These are phyloP conservation scores for Exophiala calicioides DNA, from an alignment of 2,329 filamentous ascomycete genomes.

Conservation along the genomic window DNA sequence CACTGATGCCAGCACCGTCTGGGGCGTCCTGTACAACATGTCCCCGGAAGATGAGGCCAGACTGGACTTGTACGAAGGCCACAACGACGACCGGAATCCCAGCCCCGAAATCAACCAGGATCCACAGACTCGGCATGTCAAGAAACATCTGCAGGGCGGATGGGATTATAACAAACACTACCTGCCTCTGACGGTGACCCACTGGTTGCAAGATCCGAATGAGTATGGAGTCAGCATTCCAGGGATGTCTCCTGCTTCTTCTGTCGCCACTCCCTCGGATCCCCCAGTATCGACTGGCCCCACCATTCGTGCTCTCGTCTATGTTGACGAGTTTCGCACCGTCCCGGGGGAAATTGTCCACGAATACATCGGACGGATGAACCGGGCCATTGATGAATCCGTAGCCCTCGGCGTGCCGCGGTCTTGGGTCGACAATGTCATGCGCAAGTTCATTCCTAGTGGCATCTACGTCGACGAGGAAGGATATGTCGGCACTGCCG, in stretches of 20 bases:
- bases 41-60: slow-evolving; percentile 38
- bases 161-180: slow-evolving; percentile 34
- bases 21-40: slow-evolving; percentile 46
- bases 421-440: slow-evolving; percentile 40
- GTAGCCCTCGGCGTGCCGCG: slow-evolving; percentile 36
- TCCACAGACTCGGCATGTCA: slow-evolving; percentile 20
- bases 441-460: slow-evolving; percentile 41
- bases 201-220: slow-evolving; percentile 24
- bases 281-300: slow-evolving; percentile 3
- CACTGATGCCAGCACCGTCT: slow-evolving; percentile 34
- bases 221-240: slow-evolving; percentile 23
- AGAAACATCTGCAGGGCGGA: slow-evolving; percentile 23
- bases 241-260: slow-evolving; percentile 1
- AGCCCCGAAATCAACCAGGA: slow-evolving; percentile 22
- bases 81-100: slow-evolving; percentile 25
- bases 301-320: slow-evolving; percentile 39
- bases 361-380: slow-evolving; percentile 47
- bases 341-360: slow-evolving; percentile 35
- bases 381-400: slow-evolving; percentile 44
- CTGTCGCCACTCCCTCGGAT: slow-evolving; percentile 1
- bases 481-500: slow-evolving; percentile 26
- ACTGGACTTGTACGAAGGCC: slow-evolving; percentile 43
- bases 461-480: slow-evolving; percentile 26
- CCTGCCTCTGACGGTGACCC: slow-evolving; percentile 27
- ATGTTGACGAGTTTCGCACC: slow-evolving; percentile 45